Base-by-base conservation (phyloP, 2,329 filamentous ascomycete genomes). In the Neofusicoccum sp. region DNA sequence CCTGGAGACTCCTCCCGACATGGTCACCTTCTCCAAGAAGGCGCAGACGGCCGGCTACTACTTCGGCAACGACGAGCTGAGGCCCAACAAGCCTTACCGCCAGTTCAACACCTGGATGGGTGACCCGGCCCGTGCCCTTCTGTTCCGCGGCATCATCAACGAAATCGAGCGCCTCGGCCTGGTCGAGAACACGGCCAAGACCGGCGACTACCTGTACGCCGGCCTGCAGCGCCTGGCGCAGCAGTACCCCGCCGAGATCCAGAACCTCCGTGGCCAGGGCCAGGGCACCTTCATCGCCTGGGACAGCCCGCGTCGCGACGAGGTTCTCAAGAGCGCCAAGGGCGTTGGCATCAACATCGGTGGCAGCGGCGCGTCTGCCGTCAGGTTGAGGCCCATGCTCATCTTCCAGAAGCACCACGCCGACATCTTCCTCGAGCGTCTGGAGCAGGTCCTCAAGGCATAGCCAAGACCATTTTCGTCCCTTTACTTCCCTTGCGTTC, bases 101-200 rank as follows among this genome's bases (percentile, higher is more conserved):
- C 92, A 96, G 78, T 96, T 96, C 84, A 96, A 96, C 83, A 96
- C 91, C 51, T 96, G 92, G 92, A 96, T 96, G 89, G 92, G 92
- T 69, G 92, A 96, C 78, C 92, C 92, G 14, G 88, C 89, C 14
- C 87, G 91, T 62, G 91, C 89, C 14, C 80, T 96, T 63, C 83
- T 96, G 66, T 96, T 96, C 87, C 86, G 89, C 65, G 89, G 86
- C 70, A 96, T 96, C 78, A 85, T 93, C 71, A 78, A 89, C 62
- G 91, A 96, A 79, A 87, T 96, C 61, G 81, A 91, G 76, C 81
- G 86, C 54, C 81, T 90, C 61, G 84, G 89, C 69, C 83, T 96
- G n/a, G 90, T 96, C 57, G 80, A 85, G 71, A 82, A 91, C 77
- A 96, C 93, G 2, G 89, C 90, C 36, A 77, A 79, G 61, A 89